phyloP scores from a whole-genome alignment of 2,329 filamentous ascomycete species.

The Fusarium tanahbumbuense region DNA sequence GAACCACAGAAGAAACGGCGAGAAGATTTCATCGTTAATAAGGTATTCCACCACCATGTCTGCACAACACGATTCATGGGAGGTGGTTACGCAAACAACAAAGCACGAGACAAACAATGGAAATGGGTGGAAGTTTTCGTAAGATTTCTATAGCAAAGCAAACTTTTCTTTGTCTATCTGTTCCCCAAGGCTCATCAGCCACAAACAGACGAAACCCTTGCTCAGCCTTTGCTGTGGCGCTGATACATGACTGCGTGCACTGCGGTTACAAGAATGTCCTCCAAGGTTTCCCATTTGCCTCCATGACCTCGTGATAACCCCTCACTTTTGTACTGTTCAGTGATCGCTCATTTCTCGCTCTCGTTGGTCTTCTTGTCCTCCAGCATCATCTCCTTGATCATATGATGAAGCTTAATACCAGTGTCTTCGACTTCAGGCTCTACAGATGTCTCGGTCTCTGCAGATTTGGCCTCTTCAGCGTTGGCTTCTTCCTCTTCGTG shows the following conservation, averaged over 20 bases:
- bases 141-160: background rate
- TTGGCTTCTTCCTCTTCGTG: background rate
- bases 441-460: background rate
- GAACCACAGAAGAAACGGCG: fast-evolving
- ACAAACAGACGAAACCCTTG: background rate
- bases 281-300: fast-evolving
- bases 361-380: background rate
- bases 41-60: fast-evolving
- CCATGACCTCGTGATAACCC: fast-evolving
- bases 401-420: background rate
- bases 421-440: background rate
- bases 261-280: background rate
- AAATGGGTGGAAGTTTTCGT: fast-evolving
- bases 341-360: background rate
- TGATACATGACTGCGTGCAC: background rate
- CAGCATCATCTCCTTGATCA: background rate
- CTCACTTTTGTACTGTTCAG: fast-evolving
- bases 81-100: background rate
- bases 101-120: background rate
- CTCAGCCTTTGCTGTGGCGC: background rate
- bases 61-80: background rate
- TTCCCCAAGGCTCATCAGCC: no score
- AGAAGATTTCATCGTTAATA: background rate
- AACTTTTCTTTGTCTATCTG: background rate
- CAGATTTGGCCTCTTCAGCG: no score